These are phyloP conservation scores for Entomortierella lignicola DNA, from an alignment of 192 early-diverging fungal species.

Conservation along the genomic window DNA sequence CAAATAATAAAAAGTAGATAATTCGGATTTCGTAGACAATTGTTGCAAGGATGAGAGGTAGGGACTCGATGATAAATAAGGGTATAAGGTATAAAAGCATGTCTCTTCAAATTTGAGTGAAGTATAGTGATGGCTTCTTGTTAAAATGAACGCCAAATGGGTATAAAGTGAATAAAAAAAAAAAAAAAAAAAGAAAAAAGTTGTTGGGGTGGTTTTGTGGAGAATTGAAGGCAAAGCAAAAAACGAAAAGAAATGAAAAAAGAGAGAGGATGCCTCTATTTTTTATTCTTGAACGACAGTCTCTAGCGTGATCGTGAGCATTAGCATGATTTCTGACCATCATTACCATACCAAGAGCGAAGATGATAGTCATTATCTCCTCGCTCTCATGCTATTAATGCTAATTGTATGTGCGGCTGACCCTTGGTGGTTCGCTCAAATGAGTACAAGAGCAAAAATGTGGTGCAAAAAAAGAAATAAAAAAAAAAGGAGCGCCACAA, in stretches of 20 bases:
- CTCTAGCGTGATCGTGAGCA: too few relatives aligned
- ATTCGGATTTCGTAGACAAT: conserved; percentile 18
- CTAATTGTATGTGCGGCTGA: neutral
- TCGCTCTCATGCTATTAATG: neutral
- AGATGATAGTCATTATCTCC: neutral
- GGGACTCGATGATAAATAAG: conserved; percentile 7
- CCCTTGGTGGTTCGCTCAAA: neutral
- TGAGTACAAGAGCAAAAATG: too few relatives aligned
- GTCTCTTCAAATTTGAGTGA: neutral
- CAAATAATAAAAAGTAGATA: conserved; percentile 19
- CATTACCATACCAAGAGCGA: too few relatives aligned
- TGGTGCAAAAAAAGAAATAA: neutral
- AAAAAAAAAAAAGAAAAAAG: neutral
- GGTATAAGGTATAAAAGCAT: neutral
- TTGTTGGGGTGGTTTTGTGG: too few relatives aligned
- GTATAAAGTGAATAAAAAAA: neutral
- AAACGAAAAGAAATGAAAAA: too few relatives aligned
- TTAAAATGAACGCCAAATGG: too few relatives aligned
- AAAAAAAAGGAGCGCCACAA: neutral
- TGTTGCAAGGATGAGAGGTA: conserved; percentile 25
- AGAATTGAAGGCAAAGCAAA: too few relatives aligned
- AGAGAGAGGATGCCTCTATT: too few relatives aligned
- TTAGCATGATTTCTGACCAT: too few relatives aligned
- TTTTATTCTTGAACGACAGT: too few relatives aligned
- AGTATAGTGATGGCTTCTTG: neutral